phyloP scores from a whole-genome alignment of 1,284 basidiomycete species.

The Hypsizygus ulmarius region DNA sequence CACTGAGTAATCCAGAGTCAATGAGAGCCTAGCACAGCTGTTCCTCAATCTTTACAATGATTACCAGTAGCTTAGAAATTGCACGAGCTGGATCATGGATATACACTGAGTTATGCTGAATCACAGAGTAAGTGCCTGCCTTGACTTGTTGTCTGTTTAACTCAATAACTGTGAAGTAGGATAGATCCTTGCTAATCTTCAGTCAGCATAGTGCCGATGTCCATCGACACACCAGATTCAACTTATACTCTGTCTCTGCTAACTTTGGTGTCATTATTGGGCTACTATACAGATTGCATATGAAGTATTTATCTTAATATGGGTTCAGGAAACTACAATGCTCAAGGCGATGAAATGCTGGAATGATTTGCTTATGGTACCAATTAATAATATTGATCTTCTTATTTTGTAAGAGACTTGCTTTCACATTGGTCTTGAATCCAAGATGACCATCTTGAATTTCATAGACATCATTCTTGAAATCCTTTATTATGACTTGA shows the following conservation, averaged over 20 bases:
- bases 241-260: background rate
- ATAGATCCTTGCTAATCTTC: background rate
- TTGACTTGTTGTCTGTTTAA: conserved; percentile 8
- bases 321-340: too few relatives aligned
- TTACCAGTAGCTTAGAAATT: conserved; percentile 30
- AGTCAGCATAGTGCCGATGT: background rate
- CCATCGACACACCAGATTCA: background rate
- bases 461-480: background rate
- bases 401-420: too few relatives aligned
- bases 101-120: conserved; percentile 15
- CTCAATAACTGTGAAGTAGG: background rate
- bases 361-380: too few relatives aligned
- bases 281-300: background rate
- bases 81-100: conserved; percentile 20
- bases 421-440: too few relatives aligned
- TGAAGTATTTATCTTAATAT: background rate
- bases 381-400: too few relatives aligned
- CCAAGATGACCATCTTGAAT: background rate
- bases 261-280: background rate
- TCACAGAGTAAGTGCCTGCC: background rate
- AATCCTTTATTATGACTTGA: background rate
- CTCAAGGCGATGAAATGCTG: too few relatives aligned
- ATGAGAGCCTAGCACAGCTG: conserved; percentile 24
- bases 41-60: conserved; percentile 32
- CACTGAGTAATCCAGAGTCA: conserved; percentile 28